Conservation (phyloP, 2,329 filamentous ascomycete genomes). For the Neofusicoccum kwambonambiense region DNA sequence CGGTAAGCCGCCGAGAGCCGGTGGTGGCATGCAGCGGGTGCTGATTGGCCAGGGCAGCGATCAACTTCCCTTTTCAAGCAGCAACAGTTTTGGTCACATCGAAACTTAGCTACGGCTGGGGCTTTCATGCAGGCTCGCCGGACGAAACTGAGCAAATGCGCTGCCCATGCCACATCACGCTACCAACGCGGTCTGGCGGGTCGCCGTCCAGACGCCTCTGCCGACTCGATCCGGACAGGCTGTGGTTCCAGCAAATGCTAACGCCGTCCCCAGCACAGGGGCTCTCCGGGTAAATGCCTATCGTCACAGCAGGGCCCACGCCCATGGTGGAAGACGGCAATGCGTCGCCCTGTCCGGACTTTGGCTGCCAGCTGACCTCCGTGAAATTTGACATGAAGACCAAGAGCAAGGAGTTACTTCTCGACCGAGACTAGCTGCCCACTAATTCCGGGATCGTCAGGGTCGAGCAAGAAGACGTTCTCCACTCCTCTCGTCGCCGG, state of each 20-base stretch:
- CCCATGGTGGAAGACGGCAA: background rate
- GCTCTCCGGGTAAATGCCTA: too few species aligned
- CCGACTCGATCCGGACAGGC: too few species aligned
- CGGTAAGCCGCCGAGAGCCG: background rate
- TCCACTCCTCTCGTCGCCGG: background rate
- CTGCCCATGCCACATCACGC: background rate
- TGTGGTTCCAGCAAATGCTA: too few species aligned
- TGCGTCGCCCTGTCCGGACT: background rate
- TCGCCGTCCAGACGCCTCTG: background rate
- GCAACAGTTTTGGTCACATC: background rate
- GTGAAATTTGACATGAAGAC: background rate
- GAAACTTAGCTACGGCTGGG: background rate
- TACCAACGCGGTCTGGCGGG: background rate
- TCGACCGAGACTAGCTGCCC: constrained; percentile 5
- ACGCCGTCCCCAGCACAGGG: too few species aligned
- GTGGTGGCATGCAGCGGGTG: background rate
- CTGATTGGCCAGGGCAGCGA: constrained; percentile 3
- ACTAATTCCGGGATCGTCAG: constrained; percentile 12
- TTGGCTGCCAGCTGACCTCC: background rate
- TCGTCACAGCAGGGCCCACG: too few species aligned
- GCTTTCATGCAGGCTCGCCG: background rate
- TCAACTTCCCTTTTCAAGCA: background rate
- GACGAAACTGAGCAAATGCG: background rate
- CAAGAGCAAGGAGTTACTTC: constrained; percentile 1
- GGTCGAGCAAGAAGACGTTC: background rate